A percentile compares a stretch with the other conserved stretches of the same genome.
phyloP scores from a whole-genome alignment of 2,329 filamentous ascomycete genomes.

The Thelonectria olida region DNA sequence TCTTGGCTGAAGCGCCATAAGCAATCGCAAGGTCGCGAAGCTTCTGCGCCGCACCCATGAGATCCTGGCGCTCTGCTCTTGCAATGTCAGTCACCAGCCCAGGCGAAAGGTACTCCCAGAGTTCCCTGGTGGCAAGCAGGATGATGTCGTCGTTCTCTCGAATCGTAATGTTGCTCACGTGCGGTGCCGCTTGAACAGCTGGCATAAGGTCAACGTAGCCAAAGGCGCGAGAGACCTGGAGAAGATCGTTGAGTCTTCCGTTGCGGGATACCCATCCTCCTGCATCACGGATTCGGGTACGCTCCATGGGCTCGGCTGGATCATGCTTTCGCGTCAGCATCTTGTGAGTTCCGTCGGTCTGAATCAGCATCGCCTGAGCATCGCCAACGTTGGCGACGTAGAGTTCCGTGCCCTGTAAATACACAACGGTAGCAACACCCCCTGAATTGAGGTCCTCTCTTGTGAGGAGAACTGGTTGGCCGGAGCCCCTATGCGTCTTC shows the following conservation, averaged over 20 bases:
- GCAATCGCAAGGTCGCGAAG: constrained; percentile 94
- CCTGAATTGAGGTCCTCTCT: constrained; percentile 92
- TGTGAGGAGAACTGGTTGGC: constrained; percentile 79
- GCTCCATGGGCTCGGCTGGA: constrained; percentile 84
- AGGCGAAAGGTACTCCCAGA: constrained; percentile 94
- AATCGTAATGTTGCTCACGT: constrained; percentile 80
- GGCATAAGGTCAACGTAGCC: constrained; percentile 94
- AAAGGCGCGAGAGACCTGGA: constrained; percentile 93
- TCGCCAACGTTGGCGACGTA: constrained; percentile 97
- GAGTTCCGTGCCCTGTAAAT: constrained; percentile 87
- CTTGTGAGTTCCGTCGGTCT: constrained; percentile 83
- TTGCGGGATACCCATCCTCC: constrained; percentile 96
- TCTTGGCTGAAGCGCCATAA: constrained; percentile 91
- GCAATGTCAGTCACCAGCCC: constrained; percentile 93
- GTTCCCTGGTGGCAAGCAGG: constrained; percentile 86
- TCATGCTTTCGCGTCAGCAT: constrained; percentile 93
- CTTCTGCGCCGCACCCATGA: constrained; percentile 96
- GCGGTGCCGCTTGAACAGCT: constrained; percentile 88
- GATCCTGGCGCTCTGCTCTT: constrained; percentile 82
- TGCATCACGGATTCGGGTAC: constrained; percentile 89
- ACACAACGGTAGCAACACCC: constrained; percentile 90
- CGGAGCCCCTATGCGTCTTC: constrained; percentile 74
- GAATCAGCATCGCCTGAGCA: constrained; percentile 93
- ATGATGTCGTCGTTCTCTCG: constrained; percentile 94
- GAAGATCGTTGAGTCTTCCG: constrained; percentile 89